phyloP scores from a whole-genome alignment of 441 rosid species.

The Jatropha multifida region DNA sequence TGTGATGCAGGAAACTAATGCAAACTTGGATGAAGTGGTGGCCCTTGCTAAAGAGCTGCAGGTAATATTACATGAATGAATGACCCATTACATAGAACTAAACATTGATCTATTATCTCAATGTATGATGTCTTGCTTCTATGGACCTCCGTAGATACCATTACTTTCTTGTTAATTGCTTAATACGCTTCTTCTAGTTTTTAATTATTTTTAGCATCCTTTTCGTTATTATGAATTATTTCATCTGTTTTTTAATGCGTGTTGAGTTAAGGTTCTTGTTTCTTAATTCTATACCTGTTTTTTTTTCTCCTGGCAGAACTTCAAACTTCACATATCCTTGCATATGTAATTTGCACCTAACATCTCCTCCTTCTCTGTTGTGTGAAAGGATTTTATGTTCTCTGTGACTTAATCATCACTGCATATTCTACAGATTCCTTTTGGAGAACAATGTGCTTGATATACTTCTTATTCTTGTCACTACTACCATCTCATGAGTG shows the following conservation, averaged over 20 bases:
- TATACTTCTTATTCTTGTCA: not conserved
- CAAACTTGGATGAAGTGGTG: conserved; percentile 88
- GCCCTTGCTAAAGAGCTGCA: conserved; percentile 95
- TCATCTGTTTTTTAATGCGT: not conserved
- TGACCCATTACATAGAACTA: not conserved
- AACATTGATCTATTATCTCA: not conserved
- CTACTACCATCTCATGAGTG: not conserved
- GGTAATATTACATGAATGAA: conserved; percentile 27
- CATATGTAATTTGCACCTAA: not conserved
- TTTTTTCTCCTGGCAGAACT: not conserved
- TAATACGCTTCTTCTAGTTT: not conserved
- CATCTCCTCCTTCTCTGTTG: not conserved
- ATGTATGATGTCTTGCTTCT: not conserved
- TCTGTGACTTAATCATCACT: not conserved
- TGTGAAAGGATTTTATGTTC: not conserved
- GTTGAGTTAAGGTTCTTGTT: not conserved
- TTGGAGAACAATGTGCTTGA: not conserved
- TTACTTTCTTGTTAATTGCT: not conserved
- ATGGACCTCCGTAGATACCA: not conserved
- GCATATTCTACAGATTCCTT: not conserved
- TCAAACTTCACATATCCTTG: not conserved
- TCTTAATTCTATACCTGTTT: not conserved
- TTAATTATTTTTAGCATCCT: not conserved
- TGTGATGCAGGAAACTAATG: conserved; percentile 68
- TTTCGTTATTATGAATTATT: not conserved